phyloP scores from a whole-genome alignment of 345 rosid species.

The Gossypium stocksii region DNA sequence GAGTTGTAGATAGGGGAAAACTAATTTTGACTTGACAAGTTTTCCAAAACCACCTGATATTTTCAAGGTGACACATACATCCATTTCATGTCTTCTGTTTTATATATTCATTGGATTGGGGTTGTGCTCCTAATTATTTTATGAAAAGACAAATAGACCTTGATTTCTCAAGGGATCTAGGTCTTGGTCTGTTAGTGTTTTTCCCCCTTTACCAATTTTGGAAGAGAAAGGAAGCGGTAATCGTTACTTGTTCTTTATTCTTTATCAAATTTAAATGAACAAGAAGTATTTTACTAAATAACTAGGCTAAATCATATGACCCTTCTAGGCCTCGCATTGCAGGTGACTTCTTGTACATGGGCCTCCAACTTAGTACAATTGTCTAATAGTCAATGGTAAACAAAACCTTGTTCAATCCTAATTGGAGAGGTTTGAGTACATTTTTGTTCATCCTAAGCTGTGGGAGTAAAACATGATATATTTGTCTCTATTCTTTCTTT shows the following conservation, averaged over 20 bases:
- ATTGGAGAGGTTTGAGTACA: neutral
- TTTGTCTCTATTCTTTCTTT: neutral
- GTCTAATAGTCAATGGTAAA: neutral
- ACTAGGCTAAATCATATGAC: slow-evolving; percentile 1
- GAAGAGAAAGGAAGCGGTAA: neutral
- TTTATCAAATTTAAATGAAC: neutral
- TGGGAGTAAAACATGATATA: neutral
- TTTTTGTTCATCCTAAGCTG: neutral
- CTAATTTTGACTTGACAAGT: neutral
- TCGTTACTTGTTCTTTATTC: neutral
- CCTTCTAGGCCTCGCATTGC: neutral
- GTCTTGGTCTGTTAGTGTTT: neutral
- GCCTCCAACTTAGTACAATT: neutral
- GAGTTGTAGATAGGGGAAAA: neutral
- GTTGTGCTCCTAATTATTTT: neutral
- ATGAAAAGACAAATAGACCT: neutral
- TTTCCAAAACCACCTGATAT: neutral
- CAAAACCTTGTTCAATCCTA: slow-evolving; percentile 7
- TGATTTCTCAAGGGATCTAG: neutral
- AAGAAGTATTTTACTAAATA: neutral
- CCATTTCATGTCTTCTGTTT: neutral
- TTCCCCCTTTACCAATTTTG: neutral
- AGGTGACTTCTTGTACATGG: neutral
- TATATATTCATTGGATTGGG: neutral
- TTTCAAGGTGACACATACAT: neutral